A percentile compares a stretch with the other conserved stretches of the same genome.
Evolutionary conservation across 805 yeast species (phyloP).

Genomic region (Pichia kluyveri): DNA sequence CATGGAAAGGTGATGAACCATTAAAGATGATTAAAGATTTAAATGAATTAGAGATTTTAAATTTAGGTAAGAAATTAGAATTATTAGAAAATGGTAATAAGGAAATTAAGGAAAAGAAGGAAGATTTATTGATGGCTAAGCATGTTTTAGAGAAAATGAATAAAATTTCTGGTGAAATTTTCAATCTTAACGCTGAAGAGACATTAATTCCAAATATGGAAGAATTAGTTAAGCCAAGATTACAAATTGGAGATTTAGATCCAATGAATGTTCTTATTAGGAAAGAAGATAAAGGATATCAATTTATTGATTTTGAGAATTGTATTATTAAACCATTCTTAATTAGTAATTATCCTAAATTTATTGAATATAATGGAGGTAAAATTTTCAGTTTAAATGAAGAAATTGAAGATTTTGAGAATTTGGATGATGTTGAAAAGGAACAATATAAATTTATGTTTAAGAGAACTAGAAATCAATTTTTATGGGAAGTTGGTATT

Average conservation of each 20-base stretch:
- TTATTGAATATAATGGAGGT: constrained; percentile 81
- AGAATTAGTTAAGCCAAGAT: constrained; percentile 61
- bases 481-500: constrained; percentile 73
- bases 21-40: constrained; percentile 54
- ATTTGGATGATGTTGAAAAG: constrained; percentile 62
- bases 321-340: constrained; percentile 74
- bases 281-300: constrained; percentile 30
- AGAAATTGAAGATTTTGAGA: constrained; percentile 63
- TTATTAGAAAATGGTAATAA: constrained; percentile 35
- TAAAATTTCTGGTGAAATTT: constrained; percentile 46
- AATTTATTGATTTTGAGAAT: constrained; percentile 78
- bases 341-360: constrained; percentile 70
- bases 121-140: constrained; percentile 39
- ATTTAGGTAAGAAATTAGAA: constrained; percentile 43
- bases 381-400: constrained; percentile 69
- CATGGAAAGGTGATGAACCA: constrained; percentile 59
- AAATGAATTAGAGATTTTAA: constrained; percentile 60
- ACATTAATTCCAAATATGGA: constrained; percentile 46
- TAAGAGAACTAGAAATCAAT: constrained; percentile 85
- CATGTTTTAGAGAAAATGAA: constrained; percentile 54
- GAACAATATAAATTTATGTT: constrained; percentile 80
- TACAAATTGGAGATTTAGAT: constrained; percentile 76
- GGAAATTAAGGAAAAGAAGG: constrained; percentile 32
- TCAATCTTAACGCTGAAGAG: constrained; percentile 42
- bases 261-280: constrained; percentile 73